These are phyloP conservation scores for Papiliotrema nemorosa DNA, from an alignment of 1,284 basidiomycete genomes.

Conservation along the genomic window DNA sequence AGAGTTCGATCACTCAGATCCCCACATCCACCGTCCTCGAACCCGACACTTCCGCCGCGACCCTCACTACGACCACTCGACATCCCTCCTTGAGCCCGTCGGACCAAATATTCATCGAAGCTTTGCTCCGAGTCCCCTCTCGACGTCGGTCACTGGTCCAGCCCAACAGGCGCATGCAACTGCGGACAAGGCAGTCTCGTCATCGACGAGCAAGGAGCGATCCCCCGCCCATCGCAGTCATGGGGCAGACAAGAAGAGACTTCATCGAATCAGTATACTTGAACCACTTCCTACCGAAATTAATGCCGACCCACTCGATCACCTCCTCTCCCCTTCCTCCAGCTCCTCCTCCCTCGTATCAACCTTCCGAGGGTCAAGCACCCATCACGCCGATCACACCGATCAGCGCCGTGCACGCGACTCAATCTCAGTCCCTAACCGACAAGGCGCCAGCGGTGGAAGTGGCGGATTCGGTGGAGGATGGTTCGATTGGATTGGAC, in stretches of 20 bases:
- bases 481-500: conserved; percentile 10
- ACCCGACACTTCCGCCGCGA: background rate
- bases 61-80: too few species aligned
- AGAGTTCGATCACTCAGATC: conserved; percentile 1
- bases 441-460: background rate
- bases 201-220: too few species aligned
- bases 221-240: background rate
- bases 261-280: conserved; percentile 6
- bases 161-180: background rate
- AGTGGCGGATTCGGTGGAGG: background rate
- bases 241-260: background rate
- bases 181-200: too few species aligned
- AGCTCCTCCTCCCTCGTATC: background rate
- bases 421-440: background rate
- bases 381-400: background rate
- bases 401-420: background rate
- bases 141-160: background rate
- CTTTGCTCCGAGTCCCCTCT: background rate
- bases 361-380: background rate
- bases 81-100: background rate
- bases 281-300: conserved; percentile 9
- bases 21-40: conserved; percentile 6
- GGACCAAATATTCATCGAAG: background rate
- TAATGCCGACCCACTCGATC: conserved; percentile 7
- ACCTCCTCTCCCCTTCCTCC: conserved; percentile 1